phyloP scores from a whole-genome alignment of 306 rosid genomes.

The Luffa aegyptiaca region DNA sequence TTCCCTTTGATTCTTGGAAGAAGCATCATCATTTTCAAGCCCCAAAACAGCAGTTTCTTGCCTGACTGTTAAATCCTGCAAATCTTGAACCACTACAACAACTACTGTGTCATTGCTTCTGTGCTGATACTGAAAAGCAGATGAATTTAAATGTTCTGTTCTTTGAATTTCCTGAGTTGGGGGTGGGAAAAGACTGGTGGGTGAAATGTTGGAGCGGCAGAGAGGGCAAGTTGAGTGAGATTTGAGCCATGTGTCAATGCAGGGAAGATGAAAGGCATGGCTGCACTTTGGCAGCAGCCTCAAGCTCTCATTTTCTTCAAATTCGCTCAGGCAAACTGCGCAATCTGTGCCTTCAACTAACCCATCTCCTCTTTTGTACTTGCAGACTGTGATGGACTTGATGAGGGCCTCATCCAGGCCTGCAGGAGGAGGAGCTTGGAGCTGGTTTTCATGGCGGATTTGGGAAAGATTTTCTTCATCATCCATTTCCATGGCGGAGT shows the following conservation, averaged over 20 bases:
- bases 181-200: slow-evolving; percentile 2
- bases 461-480: slow-evolving; percentile 13
- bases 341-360: slow-evolving; percentile 59
- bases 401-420: slow-evolving; percentile 54
- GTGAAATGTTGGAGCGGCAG: slow-evolving; percentile 43
- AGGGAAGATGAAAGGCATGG: slow-evolving; percentile 78
- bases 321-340: slow-evolving; percentile 68
- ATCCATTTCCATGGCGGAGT: not conserved
- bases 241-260: slow-evolving; percentile 71
- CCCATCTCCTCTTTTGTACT: slow-evolving; percentile 35
- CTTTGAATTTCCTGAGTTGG: slow-evolving; percentile 10
- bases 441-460: slow-evolving; percentile 11
- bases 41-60: slow-evolving; percentile 15
- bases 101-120: slow-evolving; percentile 22
- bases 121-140: slow-evolving; percentile 33
- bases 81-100: slow-evolving; percentile 27
- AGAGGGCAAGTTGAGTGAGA: slow-evolving; percentile 66
- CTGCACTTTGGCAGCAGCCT: slow-evolving; percentile 61
- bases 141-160: not conserved
- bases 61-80: not conserved
- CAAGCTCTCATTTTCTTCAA: slow-evolving; percentile 51
- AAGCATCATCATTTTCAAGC: slow-evolving; percentile 1
- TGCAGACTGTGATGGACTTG: slow-evolving; percentile 44
- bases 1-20: slow-evolving; percentile 14
- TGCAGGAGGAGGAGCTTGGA: slow-evolving; percentile 16